phyloP scores from a whole-genome alignment of 2,329 filamentous ascomycete genomes.

The Diaporthe velutina region DNA sequence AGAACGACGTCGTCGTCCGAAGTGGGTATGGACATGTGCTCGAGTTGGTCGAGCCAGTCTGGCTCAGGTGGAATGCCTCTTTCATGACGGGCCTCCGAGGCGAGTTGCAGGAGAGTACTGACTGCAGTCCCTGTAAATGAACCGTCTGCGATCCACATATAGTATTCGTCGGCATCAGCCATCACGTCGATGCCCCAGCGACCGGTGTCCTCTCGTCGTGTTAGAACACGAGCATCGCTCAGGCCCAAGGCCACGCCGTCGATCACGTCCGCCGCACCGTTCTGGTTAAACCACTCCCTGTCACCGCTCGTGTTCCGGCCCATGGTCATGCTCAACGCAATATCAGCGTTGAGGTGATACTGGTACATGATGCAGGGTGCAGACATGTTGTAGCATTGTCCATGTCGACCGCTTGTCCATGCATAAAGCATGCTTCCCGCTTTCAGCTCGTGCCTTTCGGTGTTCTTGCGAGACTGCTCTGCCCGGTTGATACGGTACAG shows the following conservation, averaged over 20 bases:
- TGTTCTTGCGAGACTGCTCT: constrained; percentile 69
- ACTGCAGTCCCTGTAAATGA: constrained; percentile 35
- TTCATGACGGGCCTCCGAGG: constrained; percentile 29
- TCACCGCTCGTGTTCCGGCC: constrained; percentile 45
- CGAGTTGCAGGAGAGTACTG: constrained; percentile 34
- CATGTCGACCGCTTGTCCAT: constrained; percentile 76
- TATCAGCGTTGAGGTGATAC: constrained; percentile 79
- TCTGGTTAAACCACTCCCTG: constrained; percentile 37
- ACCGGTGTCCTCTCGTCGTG: constrained; percentile 37
- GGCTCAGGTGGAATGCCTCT: constrained; percentile 33
- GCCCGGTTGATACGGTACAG: constrained; percentile 46
- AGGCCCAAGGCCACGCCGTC: constrained; percentile 38
- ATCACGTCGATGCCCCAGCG: constrained; percentile 41
- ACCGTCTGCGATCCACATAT: constrained; percentile 38
- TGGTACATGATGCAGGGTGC: constrained; percentile 77
- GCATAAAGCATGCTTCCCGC: constrained; percentile 67
- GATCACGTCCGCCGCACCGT: constrained; percentile 36
- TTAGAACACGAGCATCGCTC: constrained; percentile 33
- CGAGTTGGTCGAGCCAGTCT: constrained; percentile 33
- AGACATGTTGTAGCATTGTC: constrained; percentile 75
- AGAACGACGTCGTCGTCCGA: constrained; percentile 62
- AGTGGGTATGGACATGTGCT: constrained; percentile 40
- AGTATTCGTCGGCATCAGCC: constrained; percentile 42
- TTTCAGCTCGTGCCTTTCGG: constrained; percentile 68
- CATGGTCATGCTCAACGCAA: constrained; percentile 61